Base-by-base conservation (phyloP, 2,329 filamentous ascomycete genomes). In the Fusarium virguliforme region DNA sequence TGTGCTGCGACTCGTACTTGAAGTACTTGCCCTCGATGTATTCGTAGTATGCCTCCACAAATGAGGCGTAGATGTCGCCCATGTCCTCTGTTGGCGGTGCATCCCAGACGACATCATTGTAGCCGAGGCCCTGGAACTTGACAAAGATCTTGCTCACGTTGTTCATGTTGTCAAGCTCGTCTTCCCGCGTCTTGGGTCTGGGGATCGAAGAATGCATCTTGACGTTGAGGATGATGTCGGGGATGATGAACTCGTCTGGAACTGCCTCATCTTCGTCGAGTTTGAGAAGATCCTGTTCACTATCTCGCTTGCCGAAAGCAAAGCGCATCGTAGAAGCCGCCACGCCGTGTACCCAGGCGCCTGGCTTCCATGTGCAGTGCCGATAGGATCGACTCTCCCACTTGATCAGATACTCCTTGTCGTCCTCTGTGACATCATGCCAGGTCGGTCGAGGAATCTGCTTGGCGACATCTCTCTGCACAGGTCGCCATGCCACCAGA, bases 81-180 rank as follows among this genome's bases (percentile, higher is more conserved):
- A 87, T 88, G 63, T 93, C 88, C 32, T 88, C 85, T 3, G 85
- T 81, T 1, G 95, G 95, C 0, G 94, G 94, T 3, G 88, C 86
- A 74, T 97, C 95, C 95, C 95, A 98, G 0, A 97, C 94, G 1
- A 90, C 89, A 65, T 98, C 94, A 69, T 97, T 94, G 76, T 99
- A 98, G 6, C 91, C 88, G 8, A 99, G 87, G 12, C 96, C 96
- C 80, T 97, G 94, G 80, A 95, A 98, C 79, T 99, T 99, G 82
- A 97, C 92, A 55, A 91, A 88, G 0, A 94, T 91, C 74, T 90
- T 87, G 55, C 89, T 86, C 24, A 99, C 89, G 72, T 94, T 88
- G 35, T 88, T 86, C 41, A 95, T 90, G 5, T 92, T 89, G 38
- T 87, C 87, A 66, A 94, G 85, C 75, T 96, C 94, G 15, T 91